phyloP scores from a whole-genome alignment of 306 rosid species.

The Lagenaria siceraria region DNA sequence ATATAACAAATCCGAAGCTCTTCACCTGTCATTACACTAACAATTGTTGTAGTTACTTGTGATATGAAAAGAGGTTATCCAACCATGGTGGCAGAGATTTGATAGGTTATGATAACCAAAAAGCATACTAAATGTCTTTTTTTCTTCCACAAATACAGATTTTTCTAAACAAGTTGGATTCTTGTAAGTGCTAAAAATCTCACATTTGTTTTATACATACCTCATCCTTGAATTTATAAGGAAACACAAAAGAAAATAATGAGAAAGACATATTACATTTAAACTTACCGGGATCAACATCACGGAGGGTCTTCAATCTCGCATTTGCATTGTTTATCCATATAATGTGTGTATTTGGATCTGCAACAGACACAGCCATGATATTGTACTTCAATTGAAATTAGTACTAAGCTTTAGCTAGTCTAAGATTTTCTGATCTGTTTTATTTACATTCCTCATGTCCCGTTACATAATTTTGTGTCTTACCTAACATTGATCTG shows the following conservation, averaged over 20 bases:
- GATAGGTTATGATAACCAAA: not conserved
- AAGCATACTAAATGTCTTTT: not conserved
- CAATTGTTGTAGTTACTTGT: not conserved
- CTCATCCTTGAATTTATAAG: not conserved
- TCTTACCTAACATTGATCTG: not conserved
- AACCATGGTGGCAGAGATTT: too few relatives aligned
- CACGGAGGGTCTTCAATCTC: constrained; percentile 63
- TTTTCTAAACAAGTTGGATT: not conserved
- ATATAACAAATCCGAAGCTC: constrained; percentile 92
- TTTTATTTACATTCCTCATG: not conserved
- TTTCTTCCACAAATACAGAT: not conserved
- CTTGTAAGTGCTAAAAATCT: not conserved
- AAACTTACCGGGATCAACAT: constrained; percentile 55
- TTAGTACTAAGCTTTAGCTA: not conserved
- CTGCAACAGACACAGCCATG: constrained; percentile 28
- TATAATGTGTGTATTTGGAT: constrained; percentile 84
- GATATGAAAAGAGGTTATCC: too few relatives aligned
- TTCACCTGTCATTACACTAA: constrained; percentile 39
- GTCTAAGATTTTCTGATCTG: not conserved
- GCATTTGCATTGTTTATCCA: constrained; percentile 73
- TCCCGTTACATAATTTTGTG: not conserved
- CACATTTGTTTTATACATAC: not conserved
- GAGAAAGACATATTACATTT: not conserved
- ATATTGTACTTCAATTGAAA: not conserved
- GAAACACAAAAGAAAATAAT: not conserved